These are phyloP conservation scores for Closterium sp. DNA, from an alignment of 139 green algal genomes.

Conservation along the genomic window DNA sequence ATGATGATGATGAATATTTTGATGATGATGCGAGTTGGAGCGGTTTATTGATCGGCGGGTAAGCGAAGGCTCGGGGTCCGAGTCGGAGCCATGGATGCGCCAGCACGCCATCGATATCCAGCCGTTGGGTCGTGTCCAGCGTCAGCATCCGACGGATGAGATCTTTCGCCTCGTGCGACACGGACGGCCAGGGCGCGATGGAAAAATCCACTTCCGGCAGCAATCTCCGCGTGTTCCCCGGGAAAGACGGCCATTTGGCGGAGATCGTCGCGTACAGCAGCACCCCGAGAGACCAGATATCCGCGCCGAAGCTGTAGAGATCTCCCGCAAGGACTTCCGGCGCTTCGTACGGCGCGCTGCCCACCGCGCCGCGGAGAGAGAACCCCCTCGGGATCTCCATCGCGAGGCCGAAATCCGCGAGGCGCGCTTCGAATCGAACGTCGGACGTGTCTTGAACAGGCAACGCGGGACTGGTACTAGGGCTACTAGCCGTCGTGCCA, in stretches of 20 bases:
- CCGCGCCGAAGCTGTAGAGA: slow-evolving; percentile 4
- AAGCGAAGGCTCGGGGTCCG: no score
- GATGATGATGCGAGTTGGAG: not conserved
- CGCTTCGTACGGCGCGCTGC: slow-evolving; percentile 9
- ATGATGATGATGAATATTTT: no score
- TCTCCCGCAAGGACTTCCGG: slow-evolving; percentile 8
- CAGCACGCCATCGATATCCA: not conserved
- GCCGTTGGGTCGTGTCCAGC: not conserved
- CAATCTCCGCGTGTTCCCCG: not conserved
- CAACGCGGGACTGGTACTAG: no score
- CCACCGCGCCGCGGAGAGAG: not conserved
- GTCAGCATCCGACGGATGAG: slow-evolving; percentile 19
- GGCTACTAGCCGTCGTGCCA: no score
- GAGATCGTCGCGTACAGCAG: slow-evolving; percentile 17
- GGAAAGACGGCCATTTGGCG: not conserved
- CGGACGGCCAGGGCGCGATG: slow-evolving; percentile 1
- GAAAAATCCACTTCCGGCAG: not conserved
- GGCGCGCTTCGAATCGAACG: not conserved
- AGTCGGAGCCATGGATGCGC: slow-evolving; percentile 7
- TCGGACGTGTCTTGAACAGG: not conserved
- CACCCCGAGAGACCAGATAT: slow-evolving; percentile 8
- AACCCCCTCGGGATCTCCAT: not conserved
- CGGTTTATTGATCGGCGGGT: no score
- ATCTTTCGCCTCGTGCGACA: slow-evolving; percentile 11
- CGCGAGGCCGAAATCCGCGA: slow-evolving; percentile 21